Conservation (phyloP, 2,329 filamentous ascomycete genomes). For the Esteya vermicola region DNA sequence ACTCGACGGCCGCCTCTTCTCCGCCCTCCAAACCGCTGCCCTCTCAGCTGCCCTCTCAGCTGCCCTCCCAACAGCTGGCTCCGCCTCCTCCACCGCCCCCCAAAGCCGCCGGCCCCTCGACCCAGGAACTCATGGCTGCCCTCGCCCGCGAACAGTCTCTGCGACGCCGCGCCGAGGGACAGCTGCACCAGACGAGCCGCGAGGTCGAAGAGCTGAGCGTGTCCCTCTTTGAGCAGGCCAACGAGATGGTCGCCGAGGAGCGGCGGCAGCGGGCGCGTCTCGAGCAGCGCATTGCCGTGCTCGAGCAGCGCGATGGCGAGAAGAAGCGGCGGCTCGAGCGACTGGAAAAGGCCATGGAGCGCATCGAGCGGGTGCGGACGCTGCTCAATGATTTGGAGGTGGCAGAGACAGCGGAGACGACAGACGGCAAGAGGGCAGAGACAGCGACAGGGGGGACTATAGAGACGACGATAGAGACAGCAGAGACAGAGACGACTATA, state of each 20-base stretch:
- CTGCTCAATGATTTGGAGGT: conserved; percentile 26
- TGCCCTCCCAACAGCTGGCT: conserved; percentile 4
- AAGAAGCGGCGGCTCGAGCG: conserved; percentile 55
- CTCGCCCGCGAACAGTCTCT: conserved; percentile 53
- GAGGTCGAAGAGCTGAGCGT: conserved; percentile 71
- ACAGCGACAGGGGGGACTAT: background rate
- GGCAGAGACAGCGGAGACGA: background rate
- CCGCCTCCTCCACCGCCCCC: conserved; percentile 1
- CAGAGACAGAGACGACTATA: background rate
- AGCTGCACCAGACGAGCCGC: conserved; percentile 48
- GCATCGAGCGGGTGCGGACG: conserved; percentile 56
- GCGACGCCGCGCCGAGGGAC: conserved; percentile 54
- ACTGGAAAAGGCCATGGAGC: conserved; percentile 54
- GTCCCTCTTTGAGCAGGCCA: conserved; percentile 66
- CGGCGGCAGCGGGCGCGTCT: conserved; percentile 55
- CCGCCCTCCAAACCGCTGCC: conserved; percentile 2
- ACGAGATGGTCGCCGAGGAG: conserved; percentile 75
- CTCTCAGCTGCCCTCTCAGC: background rate
- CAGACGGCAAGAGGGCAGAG: background rate
- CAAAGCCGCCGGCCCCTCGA: conserved; percentile 10
- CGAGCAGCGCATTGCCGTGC: conserved; percentile 52
- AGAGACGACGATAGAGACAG: background rate
- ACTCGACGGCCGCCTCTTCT: background rate
- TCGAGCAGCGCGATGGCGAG: conserved; percentile 57
- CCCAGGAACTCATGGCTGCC: conserved; percentile 44